Conservation (phyloP, 2,329 filamentous ascomycete genomes). For the Penicillium sp. region DNA sequence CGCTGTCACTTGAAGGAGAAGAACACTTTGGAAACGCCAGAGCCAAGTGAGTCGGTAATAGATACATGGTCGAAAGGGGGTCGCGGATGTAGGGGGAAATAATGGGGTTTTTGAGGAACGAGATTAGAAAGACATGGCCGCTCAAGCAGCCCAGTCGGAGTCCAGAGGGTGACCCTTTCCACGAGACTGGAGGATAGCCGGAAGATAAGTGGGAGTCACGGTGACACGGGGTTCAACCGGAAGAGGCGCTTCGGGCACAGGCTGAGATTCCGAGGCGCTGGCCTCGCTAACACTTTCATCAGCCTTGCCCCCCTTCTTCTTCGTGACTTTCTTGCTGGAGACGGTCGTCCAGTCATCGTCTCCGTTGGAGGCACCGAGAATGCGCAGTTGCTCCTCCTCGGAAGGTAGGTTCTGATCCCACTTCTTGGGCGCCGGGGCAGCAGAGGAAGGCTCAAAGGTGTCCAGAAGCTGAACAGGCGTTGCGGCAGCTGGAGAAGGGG, state of each 20-base stretch:
- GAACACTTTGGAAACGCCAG: conserved; percentile 29
- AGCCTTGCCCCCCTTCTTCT: conserved; percentile 40
- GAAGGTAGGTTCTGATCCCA: conserved; percentile 49
- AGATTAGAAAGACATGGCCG: background rate
- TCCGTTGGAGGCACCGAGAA: conserved; percentile 41
- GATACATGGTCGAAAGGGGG: conserved; percentile 24
- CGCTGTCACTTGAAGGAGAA: conserved; percentile 16
- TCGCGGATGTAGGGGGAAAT: conserved; percentile 13
- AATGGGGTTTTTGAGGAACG: conserved; percentile 2
- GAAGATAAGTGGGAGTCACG: conserved; percentile 31
- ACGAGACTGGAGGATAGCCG: conserved; percentile 26
- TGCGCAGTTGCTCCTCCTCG: conserved; percentile 56
- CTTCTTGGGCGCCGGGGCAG: conserved; percentile 27
- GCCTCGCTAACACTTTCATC: conserved; percentile 43
- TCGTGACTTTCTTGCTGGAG: conserved; percentile 50
- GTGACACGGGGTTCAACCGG: conserved; percentile 32
- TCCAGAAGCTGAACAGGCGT: conserved; percentile 34
- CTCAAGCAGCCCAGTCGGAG: conserved; percentile 41
- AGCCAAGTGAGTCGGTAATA: conserved; percentile 28
- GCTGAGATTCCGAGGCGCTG: conserved; percentile 34
- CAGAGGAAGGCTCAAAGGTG: conserved; percentile 34
- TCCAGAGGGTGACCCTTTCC: conserved; percentile 41
- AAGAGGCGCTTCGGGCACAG: conserved; percentile 18
- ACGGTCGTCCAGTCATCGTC: conserved; percentile 58
- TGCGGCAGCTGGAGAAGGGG: conserved; percentile 12